phyloP scores from a whole-genome alignment of 805 yeast genomes.

The Yamadazyma philogaea region DNA sequence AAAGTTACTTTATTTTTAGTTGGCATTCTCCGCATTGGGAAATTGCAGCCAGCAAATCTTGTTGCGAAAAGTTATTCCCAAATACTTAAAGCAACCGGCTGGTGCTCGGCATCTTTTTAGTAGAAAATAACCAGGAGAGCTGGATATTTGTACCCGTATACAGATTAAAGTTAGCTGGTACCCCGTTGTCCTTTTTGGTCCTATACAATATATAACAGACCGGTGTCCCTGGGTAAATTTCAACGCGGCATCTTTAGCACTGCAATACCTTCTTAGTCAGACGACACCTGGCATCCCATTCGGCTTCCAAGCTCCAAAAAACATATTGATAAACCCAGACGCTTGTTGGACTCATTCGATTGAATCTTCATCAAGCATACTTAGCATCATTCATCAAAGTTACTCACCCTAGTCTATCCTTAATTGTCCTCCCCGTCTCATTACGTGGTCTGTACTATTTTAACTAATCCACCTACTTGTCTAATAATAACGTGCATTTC shows the following conservation, averaged over 20 bases:
- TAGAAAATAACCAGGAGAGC: constrained; percentile 3
- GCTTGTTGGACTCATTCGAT: constrained; percentile 15
- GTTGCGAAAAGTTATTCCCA: constrained; percentile 5
- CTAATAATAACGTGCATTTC: constrained; percentile 3
- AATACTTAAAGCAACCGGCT: background rate
- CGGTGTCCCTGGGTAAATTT: constrained; percentile 4
- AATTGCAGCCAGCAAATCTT: constrained; percentile 12
- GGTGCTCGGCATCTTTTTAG: background rate
- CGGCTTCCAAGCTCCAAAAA: background rate
- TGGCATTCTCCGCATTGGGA: constrained; percentile 6
- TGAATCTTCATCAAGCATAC: constrained; percentile 10
- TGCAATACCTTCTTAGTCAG: background rate
- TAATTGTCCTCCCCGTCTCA: constrained; percentile 6
- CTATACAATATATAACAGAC: constrained; percentile 4
- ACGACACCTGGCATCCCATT: background rate
- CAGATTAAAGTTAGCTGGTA: constrained; percentile 3
- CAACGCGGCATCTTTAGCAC: background rate
- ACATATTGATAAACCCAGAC: background rate
- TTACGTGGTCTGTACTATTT: constrained; percentile 7
- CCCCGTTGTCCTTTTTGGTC: constrained; percentile 2
- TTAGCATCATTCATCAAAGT: background rate
- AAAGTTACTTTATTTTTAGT: background rate
- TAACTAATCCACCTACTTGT: background rate
- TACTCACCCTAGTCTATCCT: constrained; percentile 28
- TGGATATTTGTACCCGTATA: constrained; percentile 1